A percentile compares a stretch with the other conserved stretches of the same genome.
These are phyloP conservation scores for Pisolithus thermaeus DNA, from an alignment of 1,284 basidiomycete species.

Conservation along the genomic window DNA sequence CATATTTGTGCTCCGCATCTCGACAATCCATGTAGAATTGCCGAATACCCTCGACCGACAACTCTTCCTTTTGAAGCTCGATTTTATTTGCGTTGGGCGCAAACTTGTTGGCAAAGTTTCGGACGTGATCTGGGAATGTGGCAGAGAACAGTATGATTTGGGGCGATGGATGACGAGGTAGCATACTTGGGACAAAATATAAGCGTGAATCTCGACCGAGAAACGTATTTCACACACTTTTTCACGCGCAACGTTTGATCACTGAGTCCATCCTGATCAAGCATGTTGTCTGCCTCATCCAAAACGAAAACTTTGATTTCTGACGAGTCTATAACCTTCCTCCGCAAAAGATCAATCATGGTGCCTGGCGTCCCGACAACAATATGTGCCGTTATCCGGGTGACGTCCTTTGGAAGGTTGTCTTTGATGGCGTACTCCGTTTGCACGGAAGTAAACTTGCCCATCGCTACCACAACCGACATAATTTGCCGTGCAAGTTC, in stretches of 20 bases:
- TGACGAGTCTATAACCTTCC: conserved; percentile 70
- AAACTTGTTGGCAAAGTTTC: conserved; percentile 85
- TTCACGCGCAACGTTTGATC: conserved; percentile 95
- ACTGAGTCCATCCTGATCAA: conserved; percentile 93
- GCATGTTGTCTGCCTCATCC: conserved; percentile 99
- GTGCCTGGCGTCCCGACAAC: conserved; percentile 97
- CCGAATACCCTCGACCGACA: conserved; percentile 91
- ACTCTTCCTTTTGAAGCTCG: conserved; percentile 89
- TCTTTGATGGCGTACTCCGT: conserved; percentile 96
- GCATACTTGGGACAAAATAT: conserved; percentile 41
- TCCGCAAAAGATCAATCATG: conserved; percentile 78
- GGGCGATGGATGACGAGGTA: conserved; percentile 46
- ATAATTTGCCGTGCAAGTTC: conserved; percentile 98
- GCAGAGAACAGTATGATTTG: conserved; percentile 98
- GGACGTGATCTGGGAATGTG: conserved; percentile 94
- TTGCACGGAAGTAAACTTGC: conserved; percentile 89
- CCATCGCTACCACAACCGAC: conserved; percentile 91
- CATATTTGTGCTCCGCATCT: conserved; percentile 90
- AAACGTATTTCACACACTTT: conserved; percentile 43
- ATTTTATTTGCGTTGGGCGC: conserved; percentile 97
- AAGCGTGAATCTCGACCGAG: conserved; percentile 3
- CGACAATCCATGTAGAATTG: conserved; percentile 98
- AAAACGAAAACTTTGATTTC: conserved; percentile 92
- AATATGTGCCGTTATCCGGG: conserved; percentile 81
- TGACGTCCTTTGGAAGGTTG: conserved; percentile 60